Evolutionary conservation across 306 rosid species (phyloP), one percentile per base, ranked within the genome.

Genomic region (Hippophae gyantsensis): DNA sequence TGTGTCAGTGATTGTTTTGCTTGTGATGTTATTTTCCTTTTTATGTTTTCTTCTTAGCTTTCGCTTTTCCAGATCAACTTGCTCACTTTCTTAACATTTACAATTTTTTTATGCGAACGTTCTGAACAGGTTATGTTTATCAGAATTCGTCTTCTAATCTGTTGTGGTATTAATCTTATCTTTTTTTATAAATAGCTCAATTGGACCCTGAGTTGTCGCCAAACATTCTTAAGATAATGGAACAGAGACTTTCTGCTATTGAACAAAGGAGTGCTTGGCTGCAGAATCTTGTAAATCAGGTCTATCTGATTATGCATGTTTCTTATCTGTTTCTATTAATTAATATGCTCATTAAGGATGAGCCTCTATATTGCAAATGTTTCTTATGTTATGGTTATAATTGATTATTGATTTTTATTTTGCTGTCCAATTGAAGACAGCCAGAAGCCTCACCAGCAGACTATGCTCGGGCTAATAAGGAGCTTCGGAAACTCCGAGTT

Each of bases 381-480:
- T 32, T 32, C 38, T 32, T 32, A 32, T 32, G 38, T 32, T 32
- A 5, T 11, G 45, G 44, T 18, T 27, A 8, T 23, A 42, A 43
- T 47, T 61, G 52, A n/a, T 47, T 62, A 43, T 46, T 32, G 43
- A 51, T 32, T 57, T 51, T 11, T 13, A 58, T 69, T 62, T 60
- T 51, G 9, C 64, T 75, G 60, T 76, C 84, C 38, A 71, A 65
- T 69, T 81, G 83, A 86, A 86, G 90, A 81, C 90, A 90, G 97
- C 85, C 95, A 42, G 85, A 82, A 77, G 81, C 82, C 67, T 60
- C 90, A 26, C 94, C 95, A 10, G 69, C 81, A 14, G 95, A 87
- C 69, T 87, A 77, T 67, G 94, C 94, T 10, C 77, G 70, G 78
- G 95, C 94, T 43, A 87, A 84, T 60, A 90, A 87, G 86, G 97